These are phyloP conservation scores for Talinum fruticosum DNA, from an alignment of 148 eudicot genomes.

Conservation along the genomic window DNA sequence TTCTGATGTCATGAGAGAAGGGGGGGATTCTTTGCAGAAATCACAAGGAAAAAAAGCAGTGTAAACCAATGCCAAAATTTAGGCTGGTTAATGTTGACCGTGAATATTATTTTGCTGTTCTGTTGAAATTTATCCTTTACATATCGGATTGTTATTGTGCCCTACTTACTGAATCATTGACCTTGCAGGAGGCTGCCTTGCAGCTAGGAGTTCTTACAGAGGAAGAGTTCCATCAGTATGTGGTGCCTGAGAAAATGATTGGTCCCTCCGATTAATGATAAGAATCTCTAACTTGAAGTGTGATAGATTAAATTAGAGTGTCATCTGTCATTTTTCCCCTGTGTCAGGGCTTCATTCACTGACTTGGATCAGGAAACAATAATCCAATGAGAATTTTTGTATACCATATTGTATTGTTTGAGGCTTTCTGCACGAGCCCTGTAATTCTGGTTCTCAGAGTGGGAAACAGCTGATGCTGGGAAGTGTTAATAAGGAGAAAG, in stretches of 20 bases:
- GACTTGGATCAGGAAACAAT: slow-evolving; percentile 20
- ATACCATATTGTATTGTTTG: slow-evolving; percentile 12
- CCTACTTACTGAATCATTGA: not conserved
- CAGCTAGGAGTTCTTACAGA: slow-evolving; percentile 73
- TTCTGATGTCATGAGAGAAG: no score
- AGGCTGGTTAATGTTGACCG: not conserved
- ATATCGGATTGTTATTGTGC: slow-evolving; percentile 5
- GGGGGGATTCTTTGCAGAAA: no score
- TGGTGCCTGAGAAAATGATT: slow-evolving; percentile 92
- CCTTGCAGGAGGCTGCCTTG: slow-evolving; percentile 82
- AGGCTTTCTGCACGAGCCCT: slow-evolving; percentile 22
- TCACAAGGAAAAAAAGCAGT: no score
- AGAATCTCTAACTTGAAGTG: not conserved
- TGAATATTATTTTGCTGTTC: not conserved
- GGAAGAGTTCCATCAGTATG: slow-evolving; percentile 80
- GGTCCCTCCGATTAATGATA: slow-evolving; percentile 63
- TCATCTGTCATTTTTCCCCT: not conserved
- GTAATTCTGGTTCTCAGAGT: not conserved
- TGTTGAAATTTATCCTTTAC: not conserved
- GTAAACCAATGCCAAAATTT: not conserved
- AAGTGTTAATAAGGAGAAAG: slow-evolving; percentile 24
- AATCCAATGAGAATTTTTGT: slow-evolving; percentile 12
- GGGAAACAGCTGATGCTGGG: slow-evolving; percentile 1
- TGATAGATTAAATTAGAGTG: not conserved
- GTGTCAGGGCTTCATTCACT: not conserved